Evolutionary conservation across 306 rosid genomes (phyloP), one percentile per base, ranked within the genome.

Genomic region (Gastrolobium bilobum): DNA sequence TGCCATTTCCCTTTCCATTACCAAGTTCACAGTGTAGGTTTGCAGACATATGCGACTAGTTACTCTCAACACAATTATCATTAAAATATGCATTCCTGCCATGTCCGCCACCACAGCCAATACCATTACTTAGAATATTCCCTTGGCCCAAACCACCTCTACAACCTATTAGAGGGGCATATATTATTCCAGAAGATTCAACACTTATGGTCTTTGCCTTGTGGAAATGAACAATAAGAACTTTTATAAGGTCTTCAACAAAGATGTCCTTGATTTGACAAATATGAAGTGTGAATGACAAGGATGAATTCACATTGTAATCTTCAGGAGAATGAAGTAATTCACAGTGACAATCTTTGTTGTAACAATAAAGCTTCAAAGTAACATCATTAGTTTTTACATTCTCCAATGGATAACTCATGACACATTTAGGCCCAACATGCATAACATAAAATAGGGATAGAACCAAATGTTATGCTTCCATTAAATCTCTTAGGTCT

Each of bases 151-250:
- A 67, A 71, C 99, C 99, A 60, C 97, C 91, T 1, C 92, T 89
- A 82, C 99, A 93, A 96, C 99, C 99, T 97, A 91, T 96, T 87
- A 91, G 94, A 68, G 98, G 77, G 86, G 98, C 93, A 79, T 90
- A 91, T 79, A 96, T 93, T 68, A 68, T 79, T 69, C 99, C 99
- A 87, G 87, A 80, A 81, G 98, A 75, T 68, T 83, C 90, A 54
- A 96, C 91, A 77, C 71, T 68, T 77, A 96, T 88, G 37, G 97
- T 89, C 84, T 98, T 89, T 81, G 99, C 98, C 90, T 98, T 81
- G 84, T 96, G 98, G 79, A 96, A 96, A 89, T 93, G 96, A 83
- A 96, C 94, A 71, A 96, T 97, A 30, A 98, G 91, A 59, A 98
- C 99, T 84, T 96, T 84, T 71, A 96, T 83, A 71, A 91, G 92